Percentiles rank a stretch among this genome's conserved stretches.
Evolutionary conservation across 1,139 yeast genomes (phyloP).

Genomic region (Sugiyamaella novakii): DNA sequence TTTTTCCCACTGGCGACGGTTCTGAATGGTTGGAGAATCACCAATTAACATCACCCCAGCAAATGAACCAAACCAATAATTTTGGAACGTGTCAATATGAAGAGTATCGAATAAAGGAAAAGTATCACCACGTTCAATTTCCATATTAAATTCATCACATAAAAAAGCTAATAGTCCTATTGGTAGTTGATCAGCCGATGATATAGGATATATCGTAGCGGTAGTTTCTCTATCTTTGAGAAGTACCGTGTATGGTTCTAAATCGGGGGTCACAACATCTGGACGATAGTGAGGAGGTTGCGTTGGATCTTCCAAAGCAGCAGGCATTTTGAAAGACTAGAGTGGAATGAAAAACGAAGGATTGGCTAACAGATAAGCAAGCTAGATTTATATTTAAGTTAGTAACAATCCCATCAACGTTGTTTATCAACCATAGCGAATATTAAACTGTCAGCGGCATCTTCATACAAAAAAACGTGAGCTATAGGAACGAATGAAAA

Average conservation of each 20-base stretch:
- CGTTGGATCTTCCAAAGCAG: constrained; percentile 48
- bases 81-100: constrained; percentile 69
- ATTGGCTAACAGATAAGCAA: too few relatives aligned
- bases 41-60: constrained; percentile 84
- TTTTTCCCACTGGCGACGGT: constrained; percentile 77
- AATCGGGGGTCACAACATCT: constrained; percentile 40
- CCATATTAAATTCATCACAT: constrained; percentile 92
- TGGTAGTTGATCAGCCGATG: constrained; percentile 64
- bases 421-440: too few relatives aligned
- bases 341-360: too few relatives aligned
- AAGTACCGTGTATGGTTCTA: constrained; percentile 30
- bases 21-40: constrained; percentile 39
- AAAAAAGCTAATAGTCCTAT: constrained; percentile 74
- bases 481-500: too few relatives aligned
- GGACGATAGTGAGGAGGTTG: constrained; percentile 50
- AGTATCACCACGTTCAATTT: constrained; percentile 85
- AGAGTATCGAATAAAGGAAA: constrained; percentile 81
- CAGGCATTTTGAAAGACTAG: constrained; percentile 39
- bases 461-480: too few relatives aligned
- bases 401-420: too few relatives aligned
- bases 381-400: too few relatives aligned
- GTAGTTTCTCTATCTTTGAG: constrained; percentile 87
- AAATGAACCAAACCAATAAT: constrained; percentile 87
- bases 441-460: too few relatives aligned
- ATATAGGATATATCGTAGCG: constrained; percentile 88